A percentile compares a stretch with the other conserved stretches of the same genome.
Conservation (phyloP, 2,329 filamentous ascomycete species). For the Ascochyta lentis region DNA sequence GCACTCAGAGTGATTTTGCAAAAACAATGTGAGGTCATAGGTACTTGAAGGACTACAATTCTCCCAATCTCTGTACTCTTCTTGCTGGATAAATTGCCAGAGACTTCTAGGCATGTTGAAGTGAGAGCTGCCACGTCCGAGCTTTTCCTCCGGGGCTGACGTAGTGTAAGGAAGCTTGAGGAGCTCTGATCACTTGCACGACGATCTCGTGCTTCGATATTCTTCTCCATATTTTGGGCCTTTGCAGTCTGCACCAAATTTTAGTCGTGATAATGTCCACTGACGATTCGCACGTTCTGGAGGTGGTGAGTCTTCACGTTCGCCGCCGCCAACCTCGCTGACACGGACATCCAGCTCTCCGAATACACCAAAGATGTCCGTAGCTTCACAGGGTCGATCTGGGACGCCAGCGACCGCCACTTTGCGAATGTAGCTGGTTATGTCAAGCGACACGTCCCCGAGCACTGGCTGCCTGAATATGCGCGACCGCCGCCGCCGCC, state of each 20-base stretch:
- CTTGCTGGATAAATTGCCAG: too few species aligned
- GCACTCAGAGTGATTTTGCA: too few species aligned
- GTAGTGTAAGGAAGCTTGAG: background rate
- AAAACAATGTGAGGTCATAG: too few species aligned
- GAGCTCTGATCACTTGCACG: constrained; percentile 1
- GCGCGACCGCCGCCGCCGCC: constrained; percentile 65
- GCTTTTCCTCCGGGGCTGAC: background rate
- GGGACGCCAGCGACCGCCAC: constrained; percentile 80
- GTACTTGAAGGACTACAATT: too few species aligned
- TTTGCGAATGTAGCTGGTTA: constrained; percentile 77
- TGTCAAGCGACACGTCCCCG: constrained; percentile 71
- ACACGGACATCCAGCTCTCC: constrained; percentile 55
- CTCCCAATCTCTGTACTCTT: too few species aligned
- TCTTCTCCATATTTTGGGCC: background rate
- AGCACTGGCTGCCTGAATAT: constrained; percentile 75
- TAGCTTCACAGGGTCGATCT: constrained; percentile 73
- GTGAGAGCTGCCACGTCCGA: too few species aligned
- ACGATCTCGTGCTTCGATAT: background rate
- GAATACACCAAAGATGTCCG: constrained; percentile 70
- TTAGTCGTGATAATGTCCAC: constrained; percentile 67
- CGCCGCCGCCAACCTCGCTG: constrained; percentile 21
- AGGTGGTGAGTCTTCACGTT: constrained; percentile 65
- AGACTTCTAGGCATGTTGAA: too few species aligned
- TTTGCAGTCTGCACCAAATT: background rate
- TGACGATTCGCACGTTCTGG: constrained; percentile 79